Percentiles rank a stretch among this genome's conserved stretches.
These are phyloP conservation scores for Graphium sp. DNA, from an alignment of 2,329 filamentous ascomycete species.

Conservation along the genomic window DNA sequence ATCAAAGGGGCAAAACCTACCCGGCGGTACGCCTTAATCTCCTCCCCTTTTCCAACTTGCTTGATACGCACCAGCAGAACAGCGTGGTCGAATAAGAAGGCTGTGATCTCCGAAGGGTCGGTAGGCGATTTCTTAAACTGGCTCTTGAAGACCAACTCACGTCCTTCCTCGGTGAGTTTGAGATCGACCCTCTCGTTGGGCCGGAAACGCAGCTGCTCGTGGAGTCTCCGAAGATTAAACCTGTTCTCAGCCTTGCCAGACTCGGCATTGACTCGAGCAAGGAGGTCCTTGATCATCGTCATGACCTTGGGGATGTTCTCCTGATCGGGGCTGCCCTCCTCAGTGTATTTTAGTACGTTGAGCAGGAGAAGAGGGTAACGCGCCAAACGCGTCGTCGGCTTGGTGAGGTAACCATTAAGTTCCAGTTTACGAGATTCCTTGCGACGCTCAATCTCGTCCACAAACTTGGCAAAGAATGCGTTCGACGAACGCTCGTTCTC, in stretches of 20 bases:
- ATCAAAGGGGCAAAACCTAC: conserved; percentile 15
- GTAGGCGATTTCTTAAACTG: conserved; percentile 83
- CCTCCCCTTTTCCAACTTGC: conserved; percentile 80
- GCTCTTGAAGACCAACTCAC: conserved; percentile 88
- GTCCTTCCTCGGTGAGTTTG: conserved; percentile 82
- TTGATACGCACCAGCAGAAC: conserved; percentile 84
- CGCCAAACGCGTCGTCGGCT: conserved; percentile 87
- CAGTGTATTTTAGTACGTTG: conserved; percentile 80
- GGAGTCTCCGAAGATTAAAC: conserved; percentile 84
- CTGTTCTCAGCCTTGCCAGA: conserved; percentile 96
- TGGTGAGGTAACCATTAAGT: conserved; percentile 92
- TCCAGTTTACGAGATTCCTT: conserved; percentile 96
- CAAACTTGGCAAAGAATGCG: conserved; percentile 71
- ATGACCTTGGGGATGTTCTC: conserved; percentile 85
- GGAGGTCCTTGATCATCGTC: conserved; percentile 67
- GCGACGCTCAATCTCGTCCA: conserved; percentile 87
- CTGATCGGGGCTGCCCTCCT: conserved; percentile 77
- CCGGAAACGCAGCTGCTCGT: conserved; percentile 80
- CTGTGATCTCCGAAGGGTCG: conserved; percentile 78
- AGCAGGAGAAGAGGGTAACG: conserved; percentile 87
- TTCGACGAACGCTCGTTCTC: conserved; percentile 89
- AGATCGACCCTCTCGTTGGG: conserved; percentile 84
- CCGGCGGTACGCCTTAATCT: conserved; percentile 83
- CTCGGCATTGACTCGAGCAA: conserved; percentile 81
- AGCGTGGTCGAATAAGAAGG: conserved; percentile 92